These are phyloP conservation scores for Fusarium tricinctum DNA, from an alignment of 2,329 filamentous ascomycete species.

Conservation along the genomic window DNA sequence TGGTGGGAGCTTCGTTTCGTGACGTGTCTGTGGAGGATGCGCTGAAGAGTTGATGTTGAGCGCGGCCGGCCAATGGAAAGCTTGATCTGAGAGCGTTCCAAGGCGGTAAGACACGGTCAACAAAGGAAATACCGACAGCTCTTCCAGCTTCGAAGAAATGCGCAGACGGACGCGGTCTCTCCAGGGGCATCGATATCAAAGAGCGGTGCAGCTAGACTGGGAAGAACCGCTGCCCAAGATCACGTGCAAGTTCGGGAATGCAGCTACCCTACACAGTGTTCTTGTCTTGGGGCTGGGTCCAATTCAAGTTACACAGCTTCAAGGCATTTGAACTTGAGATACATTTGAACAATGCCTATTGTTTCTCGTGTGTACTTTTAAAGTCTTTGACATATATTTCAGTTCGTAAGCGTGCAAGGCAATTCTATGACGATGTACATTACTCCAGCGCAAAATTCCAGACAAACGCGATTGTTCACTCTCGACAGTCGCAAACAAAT, in stretches of 20 bases:
- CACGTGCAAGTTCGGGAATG: conserved; percentile 13
- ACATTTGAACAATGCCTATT: background rate
- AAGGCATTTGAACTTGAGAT: too few species aligned
- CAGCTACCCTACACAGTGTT: conserved; percentile 8
- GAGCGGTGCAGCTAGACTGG: conserved; percentile 38
- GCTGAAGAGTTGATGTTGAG: conserved; percentile 21
- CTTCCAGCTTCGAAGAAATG: conserved; percentile 27
- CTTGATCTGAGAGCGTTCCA: background rate
- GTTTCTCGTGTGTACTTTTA: too few species aligned
- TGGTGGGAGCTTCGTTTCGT: conserved; percentile 43
- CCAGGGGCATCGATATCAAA: conserved; percentile 42
- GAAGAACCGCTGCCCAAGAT: conserved; percentile 17
- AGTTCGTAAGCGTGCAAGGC: too few species aligned
- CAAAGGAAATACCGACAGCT: conserved; percentile 38
- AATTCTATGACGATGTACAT: too few species aligned
- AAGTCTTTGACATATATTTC: too few species aligned
- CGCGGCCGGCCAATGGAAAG: conserved; percentile 21
- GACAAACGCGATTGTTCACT: too few species aligned
- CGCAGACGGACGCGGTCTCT: conserved; percentile 34
- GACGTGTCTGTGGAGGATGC: conserved; percentile 44
- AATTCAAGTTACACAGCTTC: background rate
- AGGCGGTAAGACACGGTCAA: conserved; percentile 23
- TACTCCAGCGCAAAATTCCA: too few species aligned
- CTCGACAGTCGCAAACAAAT: too few species aligned
- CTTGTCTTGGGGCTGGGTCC: background rate